phyloP scores from a whole-genome alignment of 1,139 yeast species.

The Diutina neorugosa region DNA sequence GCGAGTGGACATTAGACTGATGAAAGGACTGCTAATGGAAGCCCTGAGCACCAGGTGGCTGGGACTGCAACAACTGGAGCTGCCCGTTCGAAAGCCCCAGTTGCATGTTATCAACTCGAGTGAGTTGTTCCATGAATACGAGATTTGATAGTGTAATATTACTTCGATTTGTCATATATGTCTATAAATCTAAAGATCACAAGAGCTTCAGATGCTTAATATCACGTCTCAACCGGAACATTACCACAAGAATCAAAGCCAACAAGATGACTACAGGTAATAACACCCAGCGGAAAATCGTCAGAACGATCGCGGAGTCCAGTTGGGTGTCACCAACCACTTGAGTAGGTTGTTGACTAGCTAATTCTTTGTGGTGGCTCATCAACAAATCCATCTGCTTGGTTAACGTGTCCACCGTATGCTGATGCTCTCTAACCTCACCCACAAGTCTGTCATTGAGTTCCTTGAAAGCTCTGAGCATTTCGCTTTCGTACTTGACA shows the following conservation, averaged over 20 bases:
- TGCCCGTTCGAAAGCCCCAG: background rate
- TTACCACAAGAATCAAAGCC: slow-evolving; percentile 24
- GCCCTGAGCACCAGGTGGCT: background rate
- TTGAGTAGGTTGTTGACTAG: slow-evolving; percentile 15
- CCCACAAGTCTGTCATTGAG: slow-evolving; percentile 30
- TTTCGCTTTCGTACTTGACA: slow-evolving; percentile 22
- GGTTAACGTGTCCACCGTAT: slow-evolving; percentile 20
- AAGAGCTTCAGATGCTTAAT: slow-evolving; percentile 44
- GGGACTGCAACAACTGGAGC: slow-evolving; percentile 1
- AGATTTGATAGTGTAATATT: background rate
- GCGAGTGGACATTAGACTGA: background rate
- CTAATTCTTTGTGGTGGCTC: slow-evolving; percentile 30
- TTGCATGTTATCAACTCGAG: background rate
- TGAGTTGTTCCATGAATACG: background rate
- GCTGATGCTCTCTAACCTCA: slow-evolving; percentile 34
- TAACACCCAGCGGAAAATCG: slow-evolving; percentile 27
- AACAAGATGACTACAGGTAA: slow-evolving; percentile 29
- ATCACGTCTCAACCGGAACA: slow-evolving; percentile 38
- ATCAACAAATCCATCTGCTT: slow-evolving; percentile 31
- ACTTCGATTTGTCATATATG: background rate
- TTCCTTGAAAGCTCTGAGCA: slow-evolving; percentile 20
- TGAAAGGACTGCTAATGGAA: background rate
- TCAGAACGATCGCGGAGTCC: slow-evolving; percentile 10
- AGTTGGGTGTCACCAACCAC: slow-evolving; percentile 7
- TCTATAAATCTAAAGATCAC: slow-evolving; percentile 10